A percentile compares a stretch with the other conserved stretches of the same genome.
These are phyloP conservation scores for Metschnikowia bowlesiae DNA, from an alignment of 805 yeast species.

Conservation along the genomic window DNA sequence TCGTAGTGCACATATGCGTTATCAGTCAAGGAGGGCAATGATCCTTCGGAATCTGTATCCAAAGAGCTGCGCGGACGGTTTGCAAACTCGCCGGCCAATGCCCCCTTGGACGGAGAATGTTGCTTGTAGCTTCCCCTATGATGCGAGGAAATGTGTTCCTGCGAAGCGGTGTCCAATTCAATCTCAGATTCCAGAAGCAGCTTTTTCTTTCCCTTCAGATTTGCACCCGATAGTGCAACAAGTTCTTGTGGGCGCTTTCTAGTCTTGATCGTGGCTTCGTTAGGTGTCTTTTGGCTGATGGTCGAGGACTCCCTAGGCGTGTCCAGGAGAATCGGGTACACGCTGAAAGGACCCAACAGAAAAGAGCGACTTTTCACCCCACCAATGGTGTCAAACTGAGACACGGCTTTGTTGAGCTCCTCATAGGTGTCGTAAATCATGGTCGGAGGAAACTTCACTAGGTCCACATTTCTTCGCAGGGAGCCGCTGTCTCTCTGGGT, in stretches of 20 bases:
- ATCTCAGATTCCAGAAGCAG: not conserved
- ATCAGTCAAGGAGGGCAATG: slow-evolving; percentile 23
- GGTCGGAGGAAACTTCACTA: slow-evolving; percentile 36
- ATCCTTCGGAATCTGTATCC: slow-evolving; percentile 19
- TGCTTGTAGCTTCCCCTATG: not conserved
- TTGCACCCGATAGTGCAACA: not conserved
- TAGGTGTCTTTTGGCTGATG: not conserved
- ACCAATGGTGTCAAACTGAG: slow-evolving; percentile 23
- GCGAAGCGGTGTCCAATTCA: not conserved
- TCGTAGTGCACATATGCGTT: slow-evolving; percentile 34
- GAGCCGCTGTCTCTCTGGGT: slow-evolving; percentile 24
- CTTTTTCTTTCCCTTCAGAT: not conserved
- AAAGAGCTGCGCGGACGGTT: slow-evolving; percentile 2
- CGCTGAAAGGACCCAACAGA: slow-evolving; percentile 10
- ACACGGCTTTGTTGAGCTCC: slow-evolving; percentile 37
- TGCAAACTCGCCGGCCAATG: not conserved
- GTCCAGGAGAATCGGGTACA: not conserved
- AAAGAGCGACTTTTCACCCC: not conserved
- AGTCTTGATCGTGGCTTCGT: not conserved
- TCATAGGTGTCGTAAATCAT: slow-evolving; percentile 35
- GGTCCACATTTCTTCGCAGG: slow-evolving; percentile 44
- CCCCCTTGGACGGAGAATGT: not conserved
- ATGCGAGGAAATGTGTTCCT: not conserved
- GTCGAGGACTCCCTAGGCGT: not conserved
- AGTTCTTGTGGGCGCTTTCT: not conserved